Evolutionary conservation across 129 eudicot species (phyloP).

Genomic region (Saposhnikovia divaricata): DNA sequence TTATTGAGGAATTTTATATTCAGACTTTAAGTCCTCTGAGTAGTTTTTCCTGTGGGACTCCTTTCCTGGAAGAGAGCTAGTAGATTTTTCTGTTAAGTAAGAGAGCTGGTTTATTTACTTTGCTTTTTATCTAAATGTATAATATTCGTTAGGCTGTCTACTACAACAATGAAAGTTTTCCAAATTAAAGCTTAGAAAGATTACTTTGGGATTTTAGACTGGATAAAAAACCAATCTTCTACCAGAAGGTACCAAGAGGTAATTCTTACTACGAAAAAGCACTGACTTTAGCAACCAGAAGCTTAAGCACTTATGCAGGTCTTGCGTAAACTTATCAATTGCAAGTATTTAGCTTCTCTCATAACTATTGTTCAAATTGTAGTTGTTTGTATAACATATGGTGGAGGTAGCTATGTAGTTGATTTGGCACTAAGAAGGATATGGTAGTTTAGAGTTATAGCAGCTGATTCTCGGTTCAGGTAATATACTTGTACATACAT

Average conservation of each 20-base stretch:
- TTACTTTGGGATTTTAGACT: neutral
- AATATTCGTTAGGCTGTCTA: neutral
- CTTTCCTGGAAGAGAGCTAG: too few species aligned
- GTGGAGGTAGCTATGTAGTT: neutral
- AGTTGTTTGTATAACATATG: neutral
- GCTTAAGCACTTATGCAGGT: constrained; percentile 88
- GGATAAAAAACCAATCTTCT: neutral
- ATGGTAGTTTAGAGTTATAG: neutral
- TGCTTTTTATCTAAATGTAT: neutral
- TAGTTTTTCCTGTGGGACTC: too few species aligned
- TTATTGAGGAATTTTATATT: too few species aligned
- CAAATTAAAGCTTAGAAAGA: neutral
- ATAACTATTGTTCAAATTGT: neutral
- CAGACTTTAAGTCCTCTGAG: too few species aligned
- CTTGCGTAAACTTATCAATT: constrained; percentile 92
- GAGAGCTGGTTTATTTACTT: neutral
- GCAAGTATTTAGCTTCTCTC: constrained; percentile 41
- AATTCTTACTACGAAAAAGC: constrained; percentile 78
- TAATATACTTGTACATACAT: neutral
- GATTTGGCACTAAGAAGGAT: neutral
- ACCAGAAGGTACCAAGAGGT: constrained; percentile 85
- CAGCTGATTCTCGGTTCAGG: neutral
- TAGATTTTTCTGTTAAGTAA: too few species aligned
- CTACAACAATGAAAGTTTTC: neutral
- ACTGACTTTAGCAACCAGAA: constrained; percentile 74